Evolutionary conservation across 306 rosid genomes (phyloP).

Genomic region (Erythrophleum fordii): DNA sequence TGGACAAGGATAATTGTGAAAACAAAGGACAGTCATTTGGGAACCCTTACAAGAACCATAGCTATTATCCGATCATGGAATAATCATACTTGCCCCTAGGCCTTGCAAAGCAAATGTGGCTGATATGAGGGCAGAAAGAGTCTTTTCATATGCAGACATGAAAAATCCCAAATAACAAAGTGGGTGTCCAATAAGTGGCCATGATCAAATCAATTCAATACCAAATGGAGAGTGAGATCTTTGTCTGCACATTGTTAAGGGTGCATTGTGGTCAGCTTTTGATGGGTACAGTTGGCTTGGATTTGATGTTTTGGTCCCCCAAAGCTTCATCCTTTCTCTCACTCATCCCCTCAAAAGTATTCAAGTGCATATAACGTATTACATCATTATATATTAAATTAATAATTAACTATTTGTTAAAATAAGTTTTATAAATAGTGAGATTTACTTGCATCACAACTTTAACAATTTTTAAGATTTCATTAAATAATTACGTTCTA

Average conservation of each 20-base stretch:
- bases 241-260: slow-evolving; percentile 60
- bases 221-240: slow-evolving; percentile 53
- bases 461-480: too few relatives aligned
- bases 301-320: slow-evolving; percentile 76
- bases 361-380: too few relatives aligned
- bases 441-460: too few relatives aligned
- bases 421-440: too few relatives aligned
- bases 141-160: slow-evolving; percentile 2
- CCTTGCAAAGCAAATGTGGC: not conserved
- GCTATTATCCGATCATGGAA: not conserved
- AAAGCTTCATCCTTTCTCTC: not conserved
- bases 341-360: too few relatives aligned
- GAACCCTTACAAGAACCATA: not conserved
- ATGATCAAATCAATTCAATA: slow-evolving; percentile 17
- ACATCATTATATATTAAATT: too few relatives aligned
- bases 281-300: slow-evolving; percentile 61
- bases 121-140: not conserved
- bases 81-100: not conserved
- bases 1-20: not conserved
- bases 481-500: too few relatives aligned
- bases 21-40: not conserved
- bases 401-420: too few relatives aligned
- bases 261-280: slow-evolving; percentile 49
- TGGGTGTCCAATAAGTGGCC: slow-evolving; percentile 36
- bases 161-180: slow-evolving; percentile 28